phyloP scores from a whole-genome alignment of 2,329 filamentous ascomycete species.

The Aspergillus arachidicola region DNA sequence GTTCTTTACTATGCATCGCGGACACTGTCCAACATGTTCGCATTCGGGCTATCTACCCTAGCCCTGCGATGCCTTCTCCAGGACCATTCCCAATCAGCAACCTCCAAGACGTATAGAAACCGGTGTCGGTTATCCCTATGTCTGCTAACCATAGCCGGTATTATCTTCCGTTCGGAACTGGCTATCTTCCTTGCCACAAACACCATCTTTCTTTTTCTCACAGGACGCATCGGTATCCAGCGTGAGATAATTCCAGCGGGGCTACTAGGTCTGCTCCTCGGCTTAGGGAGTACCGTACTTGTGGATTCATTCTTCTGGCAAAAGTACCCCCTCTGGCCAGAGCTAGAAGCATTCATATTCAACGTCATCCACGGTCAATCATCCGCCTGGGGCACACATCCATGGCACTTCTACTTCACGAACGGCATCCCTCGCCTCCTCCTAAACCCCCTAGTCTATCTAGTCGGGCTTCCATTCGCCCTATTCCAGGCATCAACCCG shows the following conservation, averaged over 20 bases:
- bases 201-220: constrained; percentile 64
- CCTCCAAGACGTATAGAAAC: constrained; percentile 33
- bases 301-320: constrained; percentile 97
- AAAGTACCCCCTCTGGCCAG: constrained; percentile 76
- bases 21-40: constrained; percentile 95
- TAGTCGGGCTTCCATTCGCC: constrained; percentile 54
- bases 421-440: constrained; percentile 81
- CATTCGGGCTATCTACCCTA: constrained; percentile 67
- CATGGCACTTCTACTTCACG: constrained; percentile 83
- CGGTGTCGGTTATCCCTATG: constrained; percentile 68
- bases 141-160: constrained; percentile 75
- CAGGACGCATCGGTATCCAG: constrained; percentile 56
- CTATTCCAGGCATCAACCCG: constrained; percentile 56
- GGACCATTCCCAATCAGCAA: constrained; percentile 27
- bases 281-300: constrained; percentile 69
- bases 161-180: constrained; percentile 87
- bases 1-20: constrained; percentile 89
- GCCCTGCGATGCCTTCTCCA: constrained; percentile 54
- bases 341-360: constrained; percentile 85
- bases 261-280: constrained; percentile 63
- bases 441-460: constrained; percentile 71
- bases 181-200: constrained; percentile 75
- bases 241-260: constrained; percentile 66
- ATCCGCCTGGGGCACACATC: constrained; percentile 82
- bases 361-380: constrained; percentile 85